Conservation (phyloP, 2,329 filamentous ascomycete species). For the Cercospora janseana region DNA sequence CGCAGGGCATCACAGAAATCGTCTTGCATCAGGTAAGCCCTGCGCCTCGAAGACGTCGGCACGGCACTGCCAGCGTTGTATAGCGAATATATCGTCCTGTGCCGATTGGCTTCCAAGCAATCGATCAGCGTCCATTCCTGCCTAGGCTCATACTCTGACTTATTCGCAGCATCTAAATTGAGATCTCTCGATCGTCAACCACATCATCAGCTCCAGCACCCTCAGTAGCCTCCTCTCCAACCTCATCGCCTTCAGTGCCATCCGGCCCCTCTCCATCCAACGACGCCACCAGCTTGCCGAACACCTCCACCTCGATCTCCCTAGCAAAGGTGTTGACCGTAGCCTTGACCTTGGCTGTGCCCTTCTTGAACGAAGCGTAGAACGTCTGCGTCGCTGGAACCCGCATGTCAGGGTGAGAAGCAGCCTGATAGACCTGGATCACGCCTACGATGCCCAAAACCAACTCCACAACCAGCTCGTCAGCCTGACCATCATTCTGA, state of each 20-base stretch:
- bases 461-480: background rate
- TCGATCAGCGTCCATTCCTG: too few relatives aligned
- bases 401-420: background rate
- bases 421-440: slow-evolving; percentile 1
- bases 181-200: background rate
- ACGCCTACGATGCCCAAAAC: background rate
- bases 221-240: background rate
- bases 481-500: background rate
- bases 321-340: background rate
- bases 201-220: background rate
- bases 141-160: too few relatives aligned
- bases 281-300: background rate
- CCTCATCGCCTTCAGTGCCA: background rate
- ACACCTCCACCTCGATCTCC: background rate
- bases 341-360: background rate
- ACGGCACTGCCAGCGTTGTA: too few relatives aligned
- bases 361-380: background rate
- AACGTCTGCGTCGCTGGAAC: background rate
- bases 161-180: too few relatives aligned
- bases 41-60: too few relatives aligned
- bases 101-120: too few relatives aligned
- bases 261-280: slow-evolving; percentile 1
- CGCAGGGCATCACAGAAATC: too few relatives aligned
- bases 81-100: too few relatives aligned
- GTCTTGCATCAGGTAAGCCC: too few relatives aligned